Evolutionary conservation across 176 grass and related monocot species (phyloP), one percentile per base, ranked within the genome.

Genomic region (Urochloa ruziziensis): DNA sequence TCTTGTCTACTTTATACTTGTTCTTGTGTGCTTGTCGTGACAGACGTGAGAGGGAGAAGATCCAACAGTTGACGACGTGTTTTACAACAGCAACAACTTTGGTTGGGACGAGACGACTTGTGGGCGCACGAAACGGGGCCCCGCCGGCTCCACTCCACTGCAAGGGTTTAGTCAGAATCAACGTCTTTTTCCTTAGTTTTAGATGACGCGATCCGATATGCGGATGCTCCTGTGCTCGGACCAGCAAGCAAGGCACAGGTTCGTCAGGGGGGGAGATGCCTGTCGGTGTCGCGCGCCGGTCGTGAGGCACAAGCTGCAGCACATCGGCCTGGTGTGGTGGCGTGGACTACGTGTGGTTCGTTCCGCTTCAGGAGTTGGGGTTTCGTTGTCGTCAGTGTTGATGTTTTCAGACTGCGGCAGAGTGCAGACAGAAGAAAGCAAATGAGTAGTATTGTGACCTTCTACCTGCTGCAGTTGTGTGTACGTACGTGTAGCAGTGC

Each of bases 201-300:
- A 35, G 79, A 49, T 13, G 13, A 12, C 23, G 48, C 65, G 23
- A 70, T 40, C 4, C 36, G 35, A 23, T 23, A 1, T 0, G 10
- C 56, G 56, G n/a, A 49, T 73, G 21, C 48, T 40, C 18, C 12
- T 82, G 86, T 52, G 72, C 79, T 23, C 28, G 19, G 18, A 77
- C 85, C 79, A 29, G 65, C 78, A n/a, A 67, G 27, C 69, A 73
- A 25, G 70, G 78, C 78, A 70, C 57, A 85, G 62, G 73, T 56
- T 77, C 62, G 44, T 51, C 40, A 27, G 30, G 44, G 25, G 33
- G 29, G n/a, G 39, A 80, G 78, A 81, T 62, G 62, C 82, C 33
- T 76, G 82, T 80, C 82, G 77, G 76, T 52, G 70, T 81, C 77
- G 25, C 70, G 15, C 53, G 49, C 24, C 0, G 30, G 69, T 66